These are phyloP conservation scores for Laetiporus sulphureus DNA, from an alignment of 1,284 basidiomycete genomes.

Conservation along the genomic window DNA sequence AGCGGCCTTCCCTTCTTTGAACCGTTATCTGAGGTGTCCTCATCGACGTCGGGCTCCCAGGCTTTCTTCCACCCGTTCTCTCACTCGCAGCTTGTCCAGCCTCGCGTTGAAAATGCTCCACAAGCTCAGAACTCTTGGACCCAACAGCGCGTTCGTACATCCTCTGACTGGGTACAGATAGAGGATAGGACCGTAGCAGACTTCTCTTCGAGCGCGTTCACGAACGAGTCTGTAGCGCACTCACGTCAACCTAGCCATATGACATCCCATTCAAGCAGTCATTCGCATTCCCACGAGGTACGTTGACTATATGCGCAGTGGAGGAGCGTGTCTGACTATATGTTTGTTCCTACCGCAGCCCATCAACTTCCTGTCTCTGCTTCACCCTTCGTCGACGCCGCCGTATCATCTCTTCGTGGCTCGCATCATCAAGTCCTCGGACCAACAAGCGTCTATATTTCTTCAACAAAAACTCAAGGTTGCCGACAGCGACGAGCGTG, in stretches of 20 bases:
- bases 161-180: slow-evolving; percentile 28
- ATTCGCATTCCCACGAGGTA: slow-evolving; percentile 33
- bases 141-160: slow-evolving; percentile 20
- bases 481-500: slow-evolving; percentile 67
- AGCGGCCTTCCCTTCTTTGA: slow-evolving; percentile 43
- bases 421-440: slow-evolving; percentile 78
- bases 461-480: slow-evolving; percentile 83
- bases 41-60: slow-evolving; percentile 29
- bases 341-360: slow-evolving; percentile 51
- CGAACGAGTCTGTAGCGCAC: slow-evolving; percentile 15
- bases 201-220: slow-evolving; percentile 9
- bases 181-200: slow-evolving; percentile 22
- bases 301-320: slow-evolving; percentile 15
- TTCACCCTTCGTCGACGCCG: slow-evolving; percentile 76
- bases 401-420: slow-evolving; percentile 74
- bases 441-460: slow-evolving; percentile 84
- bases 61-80: slow-evolving; percentile 28
- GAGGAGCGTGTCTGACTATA: not conserved
- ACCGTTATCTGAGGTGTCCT: slow-evolving; percentile 38
- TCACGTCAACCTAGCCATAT: slow-evolving; percentile 14
- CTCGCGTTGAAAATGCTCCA: slow-evolving; percentile 16
- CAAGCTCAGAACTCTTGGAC: slow-evolving; percentile 19
- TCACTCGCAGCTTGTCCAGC: slow-evolving; percentile 15
- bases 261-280: slow-evolving; percentile 12
- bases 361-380: slow-evolving; percentile 76